Percentiles rank a stretch among this genome's conserved stretches.
phyloP scores from a whole-genome alignment of 2,329 filamentous ascomycete species.

The Pseudogymnoascus sp. region DNA sequence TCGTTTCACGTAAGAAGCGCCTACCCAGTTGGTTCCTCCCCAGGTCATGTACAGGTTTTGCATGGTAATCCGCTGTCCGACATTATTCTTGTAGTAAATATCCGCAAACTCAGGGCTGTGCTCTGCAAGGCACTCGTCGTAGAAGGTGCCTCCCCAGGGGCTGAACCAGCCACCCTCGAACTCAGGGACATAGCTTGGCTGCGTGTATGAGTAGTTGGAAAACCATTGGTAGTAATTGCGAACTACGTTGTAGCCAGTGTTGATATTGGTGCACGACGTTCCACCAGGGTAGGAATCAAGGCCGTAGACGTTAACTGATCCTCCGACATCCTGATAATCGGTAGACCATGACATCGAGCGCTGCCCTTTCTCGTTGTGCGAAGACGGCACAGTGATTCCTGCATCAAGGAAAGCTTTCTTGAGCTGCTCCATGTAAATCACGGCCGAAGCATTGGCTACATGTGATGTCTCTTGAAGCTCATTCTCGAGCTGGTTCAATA shows the following conservation, averaged over 20 bases:
- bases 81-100: constrained; percentile 50
- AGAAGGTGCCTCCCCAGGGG: constrained; percentile 45
- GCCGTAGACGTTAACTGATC: constrained; percentile 43
- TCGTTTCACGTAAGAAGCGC: not conserved
- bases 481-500: constrained; percentile 46
- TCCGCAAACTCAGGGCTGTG: constrained; percentile 42
- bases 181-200: constrained; percentile 45
- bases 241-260: constrained; percentile 41
- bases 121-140: constrained; percentile 41
- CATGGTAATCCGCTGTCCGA: constrained; percentile 42
- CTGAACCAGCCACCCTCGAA: constrained; percentile 47
- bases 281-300: constrained; percentile 41
- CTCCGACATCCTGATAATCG: constrained; percentile 49
- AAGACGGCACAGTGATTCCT: constrained; percentile 42
- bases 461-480: constrained; percentile 41
- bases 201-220: constrained; percentile 45
- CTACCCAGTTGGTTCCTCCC: constrained; percentile 49
- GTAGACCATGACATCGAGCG: constrained; percentile 43
- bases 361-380: constrained; percentile 45
- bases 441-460: constrained; percentile 36
- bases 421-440: constrained; percentile 46
- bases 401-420: constrained; percentile 38
- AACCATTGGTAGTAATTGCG: constrained; percentile 51
- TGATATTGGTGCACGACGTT: constrained; percentile 41
- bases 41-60: constrained; percentile 45